phyloP scores from a whole-genome alignment of 495 filamentous ascomycete genomes.

The Penicillium soppii region DNA sequence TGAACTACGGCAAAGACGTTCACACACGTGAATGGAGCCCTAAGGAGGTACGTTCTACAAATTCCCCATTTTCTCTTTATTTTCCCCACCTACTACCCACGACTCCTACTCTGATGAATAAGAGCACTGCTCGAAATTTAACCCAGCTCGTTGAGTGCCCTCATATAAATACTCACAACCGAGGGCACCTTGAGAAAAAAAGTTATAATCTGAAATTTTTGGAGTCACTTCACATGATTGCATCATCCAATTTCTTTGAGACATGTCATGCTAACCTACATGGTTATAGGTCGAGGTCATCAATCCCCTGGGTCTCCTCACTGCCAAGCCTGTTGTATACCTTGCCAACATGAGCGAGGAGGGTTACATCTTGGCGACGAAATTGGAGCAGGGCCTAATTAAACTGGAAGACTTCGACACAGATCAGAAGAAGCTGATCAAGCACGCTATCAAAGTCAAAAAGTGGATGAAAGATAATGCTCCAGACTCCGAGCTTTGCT shows the following conservation, averaged over 20 bases:
- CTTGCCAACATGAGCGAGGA: conserved; percentile 95
- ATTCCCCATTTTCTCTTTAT: conserved; percentile 16
- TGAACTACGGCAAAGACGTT: conserved; percentile 90
- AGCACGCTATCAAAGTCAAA: conserved; percentile 89
- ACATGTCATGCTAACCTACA: conserved; percentile 25
- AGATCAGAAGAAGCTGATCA: conserved; percentile 99
- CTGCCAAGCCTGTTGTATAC: conserved; percentile 96
- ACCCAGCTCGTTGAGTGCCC: conserved; percentile 99
- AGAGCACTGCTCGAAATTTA: conserved; percentile 94
- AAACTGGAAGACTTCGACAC: too few species aligned
- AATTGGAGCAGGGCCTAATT: too few species aligned
- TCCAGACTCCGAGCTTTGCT: conserved; percentile 83
- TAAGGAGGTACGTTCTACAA: conserved; percentile 79
- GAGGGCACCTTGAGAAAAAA: conserved; percentile 81
- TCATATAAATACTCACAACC: conserved; percentile 60
- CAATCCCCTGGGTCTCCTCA: conserved; percentile 92
- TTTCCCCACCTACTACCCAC: background rate
- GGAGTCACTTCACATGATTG: conserved; percentile 19
- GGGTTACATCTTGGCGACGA: conserved; percentile 96
- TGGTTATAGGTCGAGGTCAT: conserved; percentile 83
- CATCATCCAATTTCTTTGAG: conserved; percentile 21
- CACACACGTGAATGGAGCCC: conserved; percentile 84
- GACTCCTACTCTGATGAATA: conserved; percentile 79
- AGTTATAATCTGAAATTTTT: conserved; percentile 52
- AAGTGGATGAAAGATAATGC: conserved; percentile 93